Evolutionary conservation across 2,329 filamentous ascomycete genomes (phyloP).

Genomic region (Triangularia setosa): DNA sequence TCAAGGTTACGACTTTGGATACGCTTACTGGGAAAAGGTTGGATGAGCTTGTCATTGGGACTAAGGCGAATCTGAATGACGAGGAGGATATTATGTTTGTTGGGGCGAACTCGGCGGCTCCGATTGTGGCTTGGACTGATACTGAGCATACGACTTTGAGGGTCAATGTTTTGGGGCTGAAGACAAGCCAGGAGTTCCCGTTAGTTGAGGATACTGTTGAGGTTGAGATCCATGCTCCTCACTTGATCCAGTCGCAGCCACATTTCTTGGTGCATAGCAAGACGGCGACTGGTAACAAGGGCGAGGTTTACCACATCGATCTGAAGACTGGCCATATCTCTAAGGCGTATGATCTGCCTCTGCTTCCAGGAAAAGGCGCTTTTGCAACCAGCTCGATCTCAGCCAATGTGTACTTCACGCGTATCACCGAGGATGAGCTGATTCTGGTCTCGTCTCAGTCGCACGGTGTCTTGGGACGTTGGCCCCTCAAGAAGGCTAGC

Average conservation of each 20-base stretch:
- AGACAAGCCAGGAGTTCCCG: conserved; percentile 51
- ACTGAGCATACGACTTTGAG: conserved; percentile 58
- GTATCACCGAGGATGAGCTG: conserved; percentile 71
- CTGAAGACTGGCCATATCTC: conserved; percentile 62
- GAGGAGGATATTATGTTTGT: conserved; percentile 67
- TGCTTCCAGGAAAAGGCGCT: conserved; percentile 63
- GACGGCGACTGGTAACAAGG: conserved; percentile 68
- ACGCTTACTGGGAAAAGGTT: conserved; percentile 66
- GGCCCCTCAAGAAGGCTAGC: conserved; percentile 53
- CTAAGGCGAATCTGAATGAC: conserved; percentile 68
- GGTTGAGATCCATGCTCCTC: conserved; percentile 70
- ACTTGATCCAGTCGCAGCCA: conserved; percentile 64
- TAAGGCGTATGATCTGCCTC: conserved; percentile 78
- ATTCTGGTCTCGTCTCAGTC: conserved; percentile 72
- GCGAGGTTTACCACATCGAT: conserved; percentile 81
- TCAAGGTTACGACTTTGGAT: conserved; percentile 73
- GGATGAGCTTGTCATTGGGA: conserved; percentile 67
- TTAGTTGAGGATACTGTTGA: conserved; percentile 44
- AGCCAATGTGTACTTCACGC: conserved; percentile 84
- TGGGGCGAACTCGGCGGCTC: conserved; percentile 70
- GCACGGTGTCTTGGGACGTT: conserved; percentile 70
- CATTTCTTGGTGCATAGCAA: conserved; percentile 85
- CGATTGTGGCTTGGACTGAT: conserved; percentile 73
- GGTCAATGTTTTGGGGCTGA: conserved; percentile 66
- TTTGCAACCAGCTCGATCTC: conserved; percentile 75